Base-by-base conservation (phyloP, 345 rosid species). In the Combretum micranthum region DNA sequence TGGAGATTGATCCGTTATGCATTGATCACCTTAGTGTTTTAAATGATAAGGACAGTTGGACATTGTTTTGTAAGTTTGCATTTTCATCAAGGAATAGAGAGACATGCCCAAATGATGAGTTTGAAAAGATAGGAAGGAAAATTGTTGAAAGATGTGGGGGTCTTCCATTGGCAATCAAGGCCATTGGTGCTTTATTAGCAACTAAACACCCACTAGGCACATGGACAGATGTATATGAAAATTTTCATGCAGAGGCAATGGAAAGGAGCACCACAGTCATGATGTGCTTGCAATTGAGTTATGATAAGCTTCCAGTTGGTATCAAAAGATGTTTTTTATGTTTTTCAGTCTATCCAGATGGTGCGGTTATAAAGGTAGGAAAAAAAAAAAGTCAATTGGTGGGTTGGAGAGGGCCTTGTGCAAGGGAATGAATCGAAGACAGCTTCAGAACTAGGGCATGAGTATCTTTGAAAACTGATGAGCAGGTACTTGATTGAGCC, bases 341-440 rank as follows among this genome's bases (percentile, higher is more conserved):
- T 44, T 63, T 72, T 59, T 63, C 76, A 67, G 63, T n/a, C 20
- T 72, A 67, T 50, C 72, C 72, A 0, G 76, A 72, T 57, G 76
- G 67, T 63, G 63, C 47, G 14, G 63, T 53, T 14, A 63, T 72
- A 50, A 25, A 19, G 15, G 69, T 65, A 45, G 69, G 67, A 22
- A 62, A 63, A 72, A 22, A 62, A 63, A 19, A 37, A 67, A 25
- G 51, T 63, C 32, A 51, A 63, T 59, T 72, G 72, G 76, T 72
- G 76, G 76, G 56, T 67, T 20, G 72, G 56, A 16, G 69, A 72
- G 42, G 72, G 65, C 14, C 60, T 67, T 14, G n/a, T 67, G 13
- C 62, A 63, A 15, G 25, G 39, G 2, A 47, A 53, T 15, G 42
- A 49, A 49, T 45, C 53, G 6, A 65, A 37, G 32, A 58, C 15